These are phyloP conservation scores for Aspergillus flavus DNA, from an alignment of 2,329 filamentous ascomycete species.

Conservation along the genomic window DNA sequence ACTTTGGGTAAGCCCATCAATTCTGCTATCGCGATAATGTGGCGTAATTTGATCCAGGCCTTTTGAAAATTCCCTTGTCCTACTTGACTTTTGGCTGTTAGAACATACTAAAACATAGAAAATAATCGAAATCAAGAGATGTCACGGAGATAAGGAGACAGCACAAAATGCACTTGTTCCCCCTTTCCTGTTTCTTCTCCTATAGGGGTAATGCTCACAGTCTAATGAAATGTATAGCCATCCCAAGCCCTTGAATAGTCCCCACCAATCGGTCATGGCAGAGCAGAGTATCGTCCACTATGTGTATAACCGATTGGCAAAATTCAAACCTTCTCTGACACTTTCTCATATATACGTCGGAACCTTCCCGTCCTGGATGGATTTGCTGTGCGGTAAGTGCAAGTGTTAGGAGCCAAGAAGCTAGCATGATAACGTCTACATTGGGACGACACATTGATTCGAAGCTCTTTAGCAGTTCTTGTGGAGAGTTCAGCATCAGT, in stretches of 20 bases:
- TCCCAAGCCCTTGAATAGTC: constrained; percentile 18
- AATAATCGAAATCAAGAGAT: no score
- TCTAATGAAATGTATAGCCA: constrained; percentile 37
- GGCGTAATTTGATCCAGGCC: constrained; percentile 41
- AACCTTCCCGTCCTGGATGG: background rate
- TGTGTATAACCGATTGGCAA: constrained; percentile 12
- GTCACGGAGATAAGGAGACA: background rate
- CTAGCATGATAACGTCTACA: constrained; percentile 16
- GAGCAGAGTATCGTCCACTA: constrained; percentile 17
- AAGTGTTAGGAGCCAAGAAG: constrained; percentile 19
- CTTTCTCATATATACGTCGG: background rate
- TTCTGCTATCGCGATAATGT: constrained; percentile 41
- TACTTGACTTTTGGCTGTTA: constrained; percentile 28
- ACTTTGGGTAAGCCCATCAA: constrained; percentile 39
- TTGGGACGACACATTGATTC: constrained; percentile 18
- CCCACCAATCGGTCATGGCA: constrained; percentile 20
- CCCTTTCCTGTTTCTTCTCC: background rate
- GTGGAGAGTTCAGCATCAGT: constrained; percentile 9
- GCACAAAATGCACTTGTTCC: background rate
- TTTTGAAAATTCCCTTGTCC: constrained; percentile 38
- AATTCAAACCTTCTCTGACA: constrained; percentile 6
- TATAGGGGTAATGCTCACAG: constrained; percentile 31
- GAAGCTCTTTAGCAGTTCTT: constrained; percentile 14
- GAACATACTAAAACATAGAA: background rate
- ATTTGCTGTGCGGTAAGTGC: constrained; percentile 20